Conservation (phyloP, 2,329 filamentous ascomycete species). For the Penicillium capsulatum region DNA sequence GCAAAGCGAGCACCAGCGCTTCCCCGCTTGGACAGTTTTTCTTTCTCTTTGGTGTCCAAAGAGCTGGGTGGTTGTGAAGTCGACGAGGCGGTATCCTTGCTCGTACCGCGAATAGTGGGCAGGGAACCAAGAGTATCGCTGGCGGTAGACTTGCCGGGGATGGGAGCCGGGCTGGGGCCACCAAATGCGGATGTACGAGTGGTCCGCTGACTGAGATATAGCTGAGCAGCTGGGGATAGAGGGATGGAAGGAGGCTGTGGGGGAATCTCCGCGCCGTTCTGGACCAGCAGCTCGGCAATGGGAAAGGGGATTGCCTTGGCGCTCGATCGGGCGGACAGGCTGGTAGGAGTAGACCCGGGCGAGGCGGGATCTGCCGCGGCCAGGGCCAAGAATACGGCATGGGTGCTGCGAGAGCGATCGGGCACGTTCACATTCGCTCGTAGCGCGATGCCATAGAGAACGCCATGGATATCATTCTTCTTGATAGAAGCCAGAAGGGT, state of each 20-base stretch:
- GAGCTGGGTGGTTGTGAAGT: constrained; percentile 29
- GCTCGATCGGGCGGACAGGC: constrained; percentile 25
- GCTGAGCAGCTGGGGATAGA: constrained; percentile 70
- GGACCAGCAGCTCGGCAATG: constrained; percentile 82
- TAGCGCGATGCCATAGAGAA: constrained; percentile 85
- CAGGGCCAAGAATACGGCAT: constrained; percentile 83
- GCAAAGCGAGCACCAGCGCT: constrained; percentile 69
- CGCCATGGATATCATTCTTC: constrained; percentile 89
- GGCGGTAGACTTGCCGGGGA: constrained; percentile 31
- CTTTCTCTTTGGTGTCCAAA: constrained; percentile 52
- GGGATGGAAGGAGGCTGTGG: constrained; percentile 71
- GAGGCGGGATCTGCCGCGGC: constrained; percentile 87
- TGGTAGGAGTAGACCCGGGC: constrained; percentile 51
- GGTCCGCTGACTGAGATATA: constrained; percentile 77
- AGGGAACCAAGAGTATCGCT: constrained; percentile 60
- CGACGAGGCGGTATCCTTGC: constrained; percentile 23
- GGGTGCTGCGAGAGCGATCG: constrained; percentile 83
- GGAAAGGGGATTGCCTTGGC: constrained; percentile 65
- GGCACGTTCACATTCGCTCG: constrained; percentile 79
- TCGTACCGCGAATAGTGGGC: constrained; percentile 47
- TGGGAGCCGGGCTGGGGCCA: constrained; percentile 42
- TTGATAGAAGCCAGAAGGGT: constrained; percentile 89
- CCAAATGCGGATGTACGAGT: constrained; percentile 30
- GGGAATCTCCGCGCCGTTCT: constrained; percentile 90
- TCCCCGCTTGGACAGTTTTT: constrained; percentile 72